Base-by-base conservation (phyloP, 1,139 yeast species). In the Lodderomyces beijingensis region DNA sequence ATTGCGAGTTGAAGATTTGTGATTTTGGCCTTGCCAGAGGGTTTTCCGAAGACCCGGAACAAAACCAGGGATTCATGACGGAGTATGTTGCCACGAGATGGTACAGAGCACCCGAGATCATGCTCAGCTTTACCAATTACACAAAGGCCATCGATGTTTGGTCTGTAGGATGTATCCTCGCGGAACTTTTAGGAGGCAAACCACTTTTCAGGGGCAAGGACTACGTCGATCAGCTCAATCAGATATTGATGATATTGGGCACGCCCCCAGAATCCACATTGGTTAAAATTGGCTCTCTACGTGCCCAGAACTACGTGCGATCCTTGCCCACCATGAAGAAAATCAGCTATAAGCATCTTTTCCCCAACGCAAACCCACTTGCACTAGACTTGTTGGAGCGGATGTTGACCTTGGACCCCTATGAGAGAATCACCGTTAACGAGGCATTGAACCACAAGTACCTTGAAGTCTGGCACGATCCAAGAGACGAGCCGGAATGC, bases 71-170 rank as follows among this genome's bases (percentile, higher is more conserved):
- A 11, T 88, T 83, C 49, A 65, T 89, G 70, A 91, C 98, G 0
- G 98, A 91, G 55, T 91, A 91, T 55, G 97, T 91, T 20, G 97
- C 98, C 19, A 89, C 98, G 1, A 70, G 97, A 53, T 91, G 98
- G 97, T 91, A 91, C 59, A 68, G 98, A 44, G 98, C 98, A 1
- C 98, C 98, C 0, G 98, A 91, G 55, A 87, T 91, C 57, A 91
- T 91, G 91, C 70, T 91, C 37, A 80, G 93, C 47, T 87, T 86
- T 58, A 91, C 91, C 50, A 84, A 88, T 41, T 91, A 91, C 59
- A 84, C 96, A 4, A 88, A 87, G 61, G 96, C 98, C 16, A 89
- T 91, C 40, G 98, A 91, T 55, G 73, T 91, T 34, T 91, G 98
- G 98, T 86, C 96, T 0, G 94, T 89, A 17, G 98, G 98, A 1